Evolutionary conservation across 495 filamentous ascomycete species (phyloP), one percentile per base, ranked within the genome.

Genomic region (Trichoderma orchidacearum): DNA sequence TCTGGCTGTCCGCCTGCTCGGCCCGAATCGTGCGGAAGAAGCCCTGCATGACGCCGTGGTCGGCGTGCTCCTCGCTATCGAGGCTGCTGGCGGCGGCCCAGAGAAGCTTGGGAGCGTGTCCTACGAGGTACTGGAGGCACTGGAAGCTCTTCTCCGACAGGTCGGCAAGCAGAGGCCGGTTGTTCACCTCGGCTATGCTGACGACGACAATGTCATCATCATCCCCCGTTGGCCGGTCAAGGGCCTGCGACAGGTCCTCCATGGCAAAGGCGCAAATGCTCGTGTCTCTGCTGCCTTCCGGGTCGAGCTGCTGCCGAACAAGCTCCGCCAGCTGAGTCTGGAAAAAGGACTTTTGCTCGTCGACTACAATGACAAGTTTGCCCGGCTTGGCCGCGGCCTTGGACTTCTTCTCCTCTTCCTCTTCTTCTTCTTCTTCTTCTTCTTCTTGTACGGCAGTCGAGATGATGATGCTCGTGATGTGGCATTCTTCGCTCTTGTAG

Each of bases 161-260:
- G 5, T 59, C 56, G n/a, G 69, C 57, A 5, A 83, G 71, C 3
- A 73, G 61, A 0, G 73, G 51, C 51, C 30, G 67, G 6, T 65
- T 63, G 59, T 75, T 69, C 9, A 75, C 62, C 29, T 81, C 80
- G 8, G 67, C 56, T 34, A 82, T 58, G 55, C 63, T 70, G 21
- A 82, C 56, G 1, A 79, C 68, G 0, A 65, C 63, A n/a, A n/a
- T n/a, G 38, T 63, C n/a, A n/a, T n/a, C n/a, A 21, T 48, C 38
- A 23, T 48, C 38, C 13, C 9, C 5, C 4, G 38, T 48, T 15
- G 25, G 6, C 7, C 25, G 9, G 17, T 23, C 13, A 15, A 48
- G 38, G 25, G 38, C 6, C 38, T 48, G 38, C 3, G 38, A 48
- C 8, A 48, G 38, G 3, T 48, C 38, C 8, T 48, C 38, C 5